phyloP scores from a whole-genome alignment of 2,329 filamentous ascomycete genomes.

The Botrytis aclada region DNA sequence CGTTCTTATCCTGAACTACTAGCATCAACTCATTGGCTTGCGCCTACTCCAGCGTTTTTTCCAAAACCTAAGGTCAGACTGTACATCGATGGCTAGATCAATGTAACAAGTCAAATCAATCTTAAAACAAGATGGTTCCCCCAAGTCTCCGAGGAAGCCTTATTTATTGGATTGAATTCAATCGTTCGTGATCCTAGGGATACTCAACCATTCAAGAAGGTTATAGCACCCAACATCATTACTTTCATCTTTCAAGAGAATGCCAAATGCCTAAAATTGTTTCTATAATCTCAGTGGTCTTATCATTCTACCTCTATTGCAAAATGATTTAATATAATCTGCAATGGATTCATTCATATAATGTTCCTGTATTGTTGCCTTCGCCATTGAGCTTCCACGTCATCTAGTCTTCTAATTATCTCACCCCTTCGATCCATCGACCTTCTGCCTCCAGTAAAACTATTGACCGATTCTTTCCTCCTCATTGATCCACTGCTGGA shows the following conservation, averaged over 20 bases:
- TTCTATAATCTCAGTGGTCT: background rate
- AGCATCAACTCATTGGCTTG: background rate
- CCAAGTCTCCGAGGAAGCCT: background rate
- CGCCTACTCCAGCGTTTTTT: background rate
- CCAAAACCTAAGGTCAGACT: too few relatives aligned
- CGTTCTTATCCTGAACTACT: rapidly evolving
- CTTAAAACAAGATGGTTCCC: background rate
- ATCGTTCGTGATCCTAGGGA: background rate
- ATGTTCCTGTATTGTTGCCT: background rate
- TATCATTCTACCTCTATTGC: background rate
- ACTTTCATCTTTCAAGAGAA: background rate
- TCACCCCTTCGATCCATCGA: background rate
- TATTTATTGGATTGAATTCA: background rate
- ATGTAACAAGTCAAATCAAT: too few relatives aligned
- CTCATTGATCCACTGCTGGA: background rate
- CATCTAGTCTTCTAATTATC: background rate
- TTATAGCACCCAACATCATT: background rate
- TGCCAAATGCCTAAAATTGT: background rate
- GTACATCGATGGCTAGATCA: too few relatives aligned
- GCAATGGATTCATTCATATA: background rate
- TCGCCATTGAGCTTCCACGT: conserved; percentile 13
- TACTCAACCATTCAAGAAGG: background rate
- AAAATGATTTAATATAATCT: too few relatives aligned
- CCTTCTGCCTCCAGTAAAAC: background rate
- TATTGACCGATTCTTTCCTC: background rate